phyloP scores from a whole-genome alignment of 2,329 filamentous ascomycete species.

The Talaromyces rugulosus region DNA sequence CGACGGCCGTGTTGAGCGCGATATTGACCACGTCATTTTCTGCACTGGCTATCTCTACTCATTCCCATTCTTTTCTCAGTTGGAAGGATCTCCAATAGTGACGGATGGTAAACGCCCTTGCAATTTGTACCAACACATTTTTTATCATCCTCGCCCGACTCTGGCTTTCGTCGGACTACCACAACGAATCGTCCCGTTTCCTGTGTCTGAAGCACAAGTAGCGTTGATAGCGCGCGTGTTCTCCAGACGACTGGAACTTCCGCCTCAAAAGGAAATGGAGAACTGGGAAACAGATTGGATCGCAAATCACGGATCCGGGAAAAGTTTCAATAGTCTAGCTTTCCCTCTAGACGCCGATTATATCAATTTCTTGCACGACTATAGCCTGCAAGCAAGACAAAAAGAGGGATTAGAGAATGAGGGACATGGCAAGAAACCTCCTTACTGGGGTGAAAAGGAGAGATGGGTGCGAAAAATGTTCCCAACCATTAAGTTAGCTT shows the following conservation, averaged over 20 bases:
- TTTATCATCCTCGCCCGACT: slow-evolving; percentile 71
- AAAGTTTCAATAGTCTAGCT: slow-evolving; percentile 52
- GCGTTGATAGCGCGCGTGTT: slow-evolving; percentile 73
- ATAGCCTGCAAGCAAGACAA: slow-evolving; percentile 24
- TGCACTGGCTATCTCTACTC: slow-evolving; percentile 88
- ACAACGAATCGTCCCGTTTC: slow-evolving; percentile 79
- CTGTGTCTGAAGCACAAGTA: slow-evolving; percentile 71
- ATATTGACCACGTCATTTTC: slow-evolving; percentile 75
- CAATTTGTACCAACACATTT: slow-evolving; percentile 73
- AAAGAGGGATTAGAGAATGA: slow-evolving; percentile 37
- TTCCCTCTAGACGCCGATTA: slow-evolving; percentile 47
- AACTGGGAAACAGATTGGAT: slow-evolving; percentile 56
- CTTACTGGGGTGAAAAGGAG: slow-evolving; percentile 1
- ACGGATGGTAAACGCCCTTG: slow-evolving; percentile 63
- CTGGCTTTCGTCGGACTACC: slow-evolving; percentile 72
- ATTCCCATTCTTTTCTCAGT: slow-evolving; percentile 62
- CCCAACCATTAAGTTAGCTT: neutral
- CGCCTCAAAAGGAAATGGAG: slow-evolving; percentile 60
- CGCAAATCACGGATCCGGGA: slow-evolving; percentile 42
- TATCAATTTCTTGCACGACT: slow-evolving; percentile 41
- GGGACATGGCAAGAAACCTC: slow-evolving; percentile 53
- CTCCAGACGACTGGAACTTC: slow-evolving; percentile 65
- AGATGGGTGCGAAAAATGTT: slow-evolving; percentile 3
- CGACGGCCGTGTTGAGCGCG: slow-evolving; percentile 59
- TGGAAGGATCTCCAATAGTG: slow-evolving; percentile 53